Evolutionary conservation across 768 basidiomycete genomes (phyloP), one percentile per base, ranked within the genome.

Genomic region (Hemileccinum impolitum): DNA sequence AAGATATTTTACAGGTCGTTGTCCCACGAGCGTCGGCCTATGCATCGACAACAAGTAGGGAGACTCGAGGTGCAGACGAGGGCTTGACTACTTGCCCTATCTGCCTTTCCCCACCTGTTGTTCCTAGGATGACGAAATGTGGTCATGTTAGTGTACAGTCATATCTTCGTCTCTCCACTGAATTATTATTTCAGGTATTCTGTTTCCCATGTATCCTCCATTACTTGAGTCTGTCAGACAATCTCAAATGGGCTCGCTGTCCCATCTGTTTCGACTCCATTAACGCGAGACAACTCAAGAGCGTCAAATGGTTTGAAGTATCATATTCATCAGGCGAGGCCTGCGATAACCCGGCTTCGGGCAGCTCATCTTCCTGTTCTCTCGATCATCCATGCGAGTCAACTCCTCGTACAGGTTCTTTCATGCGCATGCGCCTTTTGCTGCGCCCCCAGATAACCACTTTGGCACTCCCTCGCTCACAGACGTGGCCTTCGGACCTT

Each of bases 191-290:
- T 14, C 57, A 95, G 93, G 84, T 96, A 37, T 98, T 85, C 70
- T 98, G 95, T 68, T 94, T 86, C 66, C 88, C 93, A 15, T 97
- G 94, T 70, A 90, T 95, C 48, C 73, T 97, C 37, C 94, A 93
- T 66, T 94, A 93, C 63, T 76, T 95, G 60, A 85, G 81, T 62
- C 81, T 83, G 18, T 89, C 91, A 21, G 84, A 93, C 40, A 86
- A 82, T 64, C 68, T 70, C 23, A 93, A 94, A 68, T 94, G 90
- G 82, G 87, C 85, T 26, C 85, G 87, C 47, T 98, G 96, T 65
- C 96, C 96, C 3, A 93, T 99, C 43, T 99, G 96, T 68, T 90
- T 87, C 61, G 96, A 98, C 72, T 88, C 93, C 12, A 78, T 99
- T 39, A 85, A 87, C 67, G 88, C 88, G 68, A 81, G 80, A 52